Evolutionary conservation across 2,329 filamentous ascomycete species (phyloP).

Genomic region (Alternaria alternata): DNA sequence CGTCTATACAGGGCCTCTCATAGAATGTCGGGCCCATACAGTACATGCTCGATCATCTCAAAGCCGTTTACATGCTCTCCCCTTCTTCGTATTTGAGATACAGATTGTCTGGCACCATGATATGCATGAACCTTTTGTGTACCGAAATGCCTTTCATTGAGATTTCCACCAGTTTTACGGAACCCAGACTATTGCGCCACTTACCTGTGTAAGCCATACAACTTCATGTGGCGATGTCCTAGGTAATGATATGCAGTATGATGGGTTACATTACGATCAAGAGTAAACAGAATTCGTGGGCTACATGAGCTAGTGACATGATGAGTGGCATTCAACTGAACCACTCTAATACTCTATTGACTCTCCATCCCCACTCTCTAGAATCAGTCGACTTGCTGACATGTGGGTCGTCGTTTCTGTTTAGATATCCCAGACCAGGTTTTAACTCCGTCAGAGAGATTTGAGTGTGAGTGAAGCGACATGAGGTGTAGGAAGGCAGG

Average conservation of each 20-base stretch:
- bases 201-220: not conserved
- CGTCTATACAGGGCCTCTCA: slow-evolving; percentile 1
- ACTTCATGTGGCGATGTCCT: not conserved
- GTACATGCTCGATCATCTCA: slow-evolving; percentile 9
- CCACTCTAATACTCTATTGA: too few species aligned
- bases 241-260: not conserved
- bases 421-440: too few species aligned
- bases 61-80: not conserved
- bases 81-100: not conserved
- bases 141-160: not conserved
- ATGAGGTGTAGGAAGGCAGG: too few species aligned
- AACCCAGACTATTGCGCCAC: not conserved
- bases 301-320: too few species aligned
- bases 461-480: too few species aligned
- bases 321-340: too few species aligned
- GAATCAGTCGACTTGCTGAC: too few species aligned
- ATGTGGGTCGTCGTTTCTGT: too few species aligned
- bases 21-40: slow-evolving; percentile 7
- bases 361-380: too few species aligned
- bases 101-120: too few species aligned
- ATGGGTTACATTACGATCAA: not conserved
- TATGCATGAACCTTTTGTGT: not conserved
- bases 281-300: too few species aligned
- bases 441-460: too few species aligned
- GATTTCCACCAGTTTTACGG: not conserved